Evolutionary conservation across 1,139 yeast species (phyloP), one percentile per base, ranked within the genome.

Genomic region (Fermentozyma sake): DNA sequence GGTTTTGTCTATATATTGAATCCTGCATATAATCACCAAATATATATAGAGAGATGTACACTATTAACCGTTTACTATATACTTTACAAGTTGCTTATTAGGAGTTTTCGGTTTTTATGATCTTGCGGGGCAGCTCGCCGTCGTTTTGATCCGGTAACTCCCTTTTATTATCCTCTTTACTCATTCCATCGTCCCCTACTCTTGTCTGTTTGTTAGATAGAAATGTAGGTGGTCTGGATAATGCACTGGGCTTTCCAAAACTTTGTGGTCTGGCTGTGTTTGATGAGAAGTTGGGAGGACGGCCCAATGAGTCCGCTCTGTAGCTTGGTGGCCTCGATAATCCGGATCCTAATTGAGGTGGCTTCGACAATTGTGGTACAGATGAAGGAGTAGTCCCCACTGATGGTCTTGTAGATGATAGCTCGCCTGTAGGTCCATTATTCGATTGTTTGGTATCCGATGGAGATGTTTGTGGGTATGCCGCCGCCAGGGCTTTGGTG

Each of bases 151-250:
- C 5, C n/a, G n/a, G n/a, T n/a, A n/a, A n/a, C n/a, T n/a, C n/a
- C n/a, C n/a, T n/a, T n/a, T n/a, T n/a, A n/a, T n/a, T n/a, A n/a
- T 38, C 26, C 41, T 29, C 30, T 36, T 37, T 6, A 31, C 26
- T 16, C 30, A 14, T 20, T 20, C 30, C 10, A n/a, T 8, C 13
- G 8, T 10, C 14, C n/a, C 27, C 11, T 18, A 6, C n/a, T 17
- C 25, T 30, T 6, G 30, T 15, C 7, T 42, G 42, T 28, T 48
- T 49, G 24, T 41, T 48, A 5, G 50, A 38, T 16, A 44, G 35
- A 28, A 45, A 49, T 23, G 48, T 41, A 6, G 52, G 51, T 4
- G 55, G 55, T 27, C 42, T 39, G 8, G 44, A 35, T 26, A 48
- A 39, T 4, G 46, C 44, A 10, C 41, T 46, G 5, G 49, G 44